These are phyloP conservation scores for Eleusine indica DNA, from an alignment of 176 grass and related monocot genomes.

Conservation along the genomic window DNA sequence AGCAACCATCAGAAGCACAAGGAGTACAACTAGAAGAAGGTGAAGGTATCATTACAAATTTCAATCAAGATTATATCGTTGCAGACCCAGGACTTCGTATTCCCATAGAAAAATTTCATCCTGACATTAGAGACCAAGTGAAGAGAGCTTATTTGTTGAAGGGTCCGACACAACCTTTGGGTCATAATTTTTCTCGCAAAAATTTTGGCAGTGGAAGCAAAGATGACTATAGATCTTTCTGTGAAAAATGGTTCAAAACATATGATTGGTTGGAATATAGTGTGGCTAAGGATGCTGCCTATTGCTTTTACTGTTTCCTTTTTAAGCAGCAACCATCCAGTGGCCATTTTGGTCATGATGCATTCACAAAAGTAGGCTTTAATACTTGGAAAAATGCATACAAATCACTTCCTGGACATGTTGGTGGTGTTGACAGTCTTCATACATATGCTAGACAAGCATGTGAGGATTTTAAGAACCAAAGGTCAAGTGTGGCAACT, in stretches of 20 bases:
- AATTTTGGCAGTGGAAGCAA: neutral
- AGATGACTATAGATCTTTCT: no score
- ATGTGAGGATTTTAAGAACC: no score
- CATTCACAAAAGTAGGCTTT: neutral
- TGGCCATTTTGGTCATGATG: neutral
- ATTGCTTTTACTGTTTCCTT: neutral
- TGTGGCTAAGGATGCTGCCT: neutral
- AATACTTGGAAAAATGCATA: neutral
- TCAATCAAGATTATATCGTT: neutral
- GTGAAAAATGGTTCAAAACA: neutral
- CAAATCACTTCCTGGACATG: neutral
- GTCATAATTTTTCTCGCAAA: neutral
- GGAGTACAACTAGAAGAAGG: no score
- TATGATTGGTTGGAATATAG: neutral
- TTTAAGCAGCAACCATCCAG: neutral
- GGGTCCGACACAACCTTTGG: neutral
- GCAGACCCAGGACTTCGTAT: neutral
- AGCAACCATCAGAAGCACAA: no score
- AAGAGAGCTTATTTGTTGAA: slow-evolving; percentile 21
- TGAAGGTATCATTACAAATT: neutral
- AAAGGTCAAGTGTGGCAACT: neutral
- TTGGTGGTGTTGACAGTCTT: neutral
- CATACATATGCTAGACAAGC: no score
- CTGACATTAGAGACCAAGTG: neutral
- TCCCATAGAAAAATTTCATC: neutral